These are phyloP conservation scores for Kregervanrija fluxuum DNA, from an alignment of 805 yeast species.

Conservation along the genomic window DNA sequence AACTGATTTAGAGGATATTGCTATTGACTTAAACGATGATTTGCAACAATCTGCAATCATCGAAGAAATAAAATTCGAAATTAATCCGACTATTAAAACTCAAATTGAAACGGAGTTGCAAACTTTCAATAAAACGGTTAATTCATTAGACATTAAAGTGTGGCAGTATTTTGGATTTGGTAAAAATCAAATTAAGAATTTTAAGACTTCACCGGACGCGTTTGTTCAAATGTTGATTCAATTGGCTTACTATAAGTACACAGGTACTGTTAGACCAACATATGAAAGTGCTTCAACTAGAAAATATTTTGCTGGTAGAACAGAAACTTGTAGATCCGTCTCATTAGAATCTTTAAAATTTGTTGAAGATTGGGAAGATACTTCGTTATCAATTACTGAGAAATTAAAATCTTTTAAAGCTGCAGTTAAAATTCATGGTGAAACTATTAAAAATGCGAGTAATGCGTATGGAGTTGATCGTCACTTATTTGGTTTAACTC, in stretches of 20 bases:
- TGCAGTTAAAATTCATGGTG: conserved; percentile 69
- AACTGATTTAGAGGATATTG: conserved; percentile 10
- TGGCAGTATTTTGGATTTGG: conserved; percentile 83
- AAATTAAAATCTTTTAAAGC: conserved; percentile 62
- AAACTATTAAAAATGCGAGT: conserved; percentile 68
- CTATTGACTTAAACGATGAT: conserved; percentile 5
- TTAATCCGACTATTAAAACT: conserved; percentile 42
- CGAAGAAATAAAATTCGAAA: conserved; percentile 45
- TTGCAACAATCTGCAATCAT: neutral
- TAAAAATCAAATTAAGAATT: conserved; percentile 73
- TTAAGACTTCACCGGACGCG: conserved; percentile 89
- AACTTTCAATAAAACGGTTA: conserved; percentile 47
- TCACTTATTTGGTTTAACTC: conserved; percentile 83
- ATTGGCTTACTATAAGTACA: conserved; percentile 78
- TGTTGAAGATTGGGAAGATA: conserved; percentile 67
- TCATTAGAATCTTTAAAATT: conserved; percentile 63
- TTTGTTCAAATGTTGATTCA: conserved; percentile 87
- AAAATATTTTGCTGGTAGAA: conserved; percentile 81
- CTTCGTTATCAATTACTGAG: conserved; percentile 39
- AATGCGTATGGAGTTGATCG: conserved; percentile 90
- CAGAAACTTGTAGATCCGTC: conserved; percentile 88
- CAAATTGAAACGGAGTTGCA: conserved; percentile 50
- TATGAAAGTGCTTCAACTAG: conserved; percentile 96
- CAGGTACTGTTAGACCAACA: conserved; percentile 79
- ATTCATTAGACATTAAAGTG: conserved; percentile 65